These are phyloP conservation scores for Suhomyces choctaworum DNA, from an alignment of 1,139 yeast species.

Conservation along the genomic window DNA sequence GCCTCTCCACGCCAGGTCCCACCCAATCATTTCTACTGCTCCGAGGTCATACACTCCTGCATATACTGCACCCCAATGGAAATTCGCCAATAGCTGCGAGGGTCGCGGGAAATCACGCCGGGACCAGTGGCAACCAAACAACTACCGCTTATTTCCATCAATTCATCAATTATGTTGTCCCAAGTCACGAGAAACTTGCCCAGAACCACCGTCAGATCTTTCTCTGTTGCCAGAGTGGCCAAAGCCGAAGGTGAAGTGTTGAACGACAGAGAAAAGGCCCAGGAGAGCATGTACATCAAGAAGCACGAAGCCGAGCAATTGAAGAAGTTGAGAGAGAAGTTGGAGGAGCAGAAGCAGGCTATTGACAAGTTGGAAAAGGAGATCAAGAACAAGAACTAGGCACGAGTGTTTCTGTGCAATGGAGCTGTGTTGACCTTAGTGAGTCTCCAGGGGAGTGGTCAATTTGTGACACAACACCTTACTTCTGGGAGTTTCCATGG, in stretches of 20 bases:
- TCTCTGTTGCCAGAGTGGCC: slow-evolving; percentile 39
- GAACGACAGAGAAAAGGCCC: slow-evolving; percentile 47
- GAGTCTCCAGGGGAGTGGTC: too few species aligned
- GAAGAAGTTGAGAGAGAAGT: slow-evolving; percentile 46
- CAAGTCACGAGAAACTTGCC: slow-evolving; percentile 34
- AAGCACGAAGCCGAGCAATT: slow-evolving; percentile 53
- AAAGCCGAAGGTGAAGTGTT: slow-evolving; percentile 34
- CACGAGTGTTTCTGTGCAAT: too few species aligned
- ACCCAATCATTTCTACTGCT: too few species aligned
- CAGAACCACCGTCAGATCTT: slow-evolving; percentile 34
- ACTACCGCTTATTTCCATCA: slow-evolving; percentile 1
- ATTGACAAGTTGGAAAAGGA: slow-evolving; percentile 45
- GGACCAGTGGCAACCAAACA: slow-evolving; percentile 9
- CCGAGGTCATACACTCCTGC: background rate
- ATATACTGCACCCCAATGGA: slow-evolving; percentile 3
- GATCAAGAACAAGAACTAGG: slow-evolving; percentile 39
- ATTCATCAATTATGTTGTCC: slow-evolving; percentile 30
- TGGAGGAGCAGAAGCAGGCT: slow-evolving; percentile 47
- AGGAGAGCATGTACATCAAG: slow-evolving; percentile 45
- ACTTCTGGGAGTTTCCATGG: too few species aligned
- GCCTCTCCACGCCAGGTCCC: too few species aligned
- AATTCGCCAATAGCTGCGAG: slow-evolving; percentile 1
- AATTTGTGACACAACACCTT: too few species aligned
- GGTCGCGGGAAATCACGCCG: too few species aligned
- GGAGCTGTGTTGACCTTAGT: too few species aligned